phyloP scores from a whole-genome alignment of 2,329 filamentous ascomycete species.

The Fusarium mangiferae region DNA sequence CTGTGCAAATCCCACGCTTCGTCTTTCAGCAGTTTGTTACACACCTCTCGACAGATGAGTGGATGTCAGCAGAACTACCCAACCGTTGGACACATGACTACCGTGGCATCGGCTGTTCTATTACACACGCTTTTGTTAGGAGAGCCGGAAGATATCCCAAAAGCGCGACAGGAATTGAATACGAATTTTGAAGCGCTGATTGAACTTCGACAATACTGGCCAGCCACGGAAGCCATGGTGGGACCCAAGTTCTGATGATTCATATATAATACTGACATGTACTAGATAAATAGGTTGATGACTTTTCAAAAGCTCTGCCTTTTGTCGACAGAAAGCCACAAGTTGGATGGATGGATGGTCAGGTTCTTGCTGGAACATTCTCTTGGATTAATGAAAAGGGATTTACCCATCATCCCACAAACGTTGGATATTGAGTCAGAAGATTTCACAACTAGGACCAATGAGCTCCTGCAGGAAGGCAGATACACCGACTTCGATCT shows the following conservation, averaged over 20 bases:
- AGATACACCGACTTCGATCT: neutral
- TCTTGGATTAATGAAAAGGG: neutral
- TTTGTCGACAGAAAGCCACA: neutral
- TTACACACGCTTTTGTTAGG: neutral
- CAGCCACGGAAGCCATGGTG: neutral
- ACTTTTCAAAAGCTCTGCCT: neutral
- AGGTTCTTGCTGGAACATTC: constrained; percentile 5
- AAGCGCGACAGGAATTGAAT: neutral
- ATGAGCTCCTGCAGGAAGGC: neutral
- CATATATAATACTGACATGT: neutral
- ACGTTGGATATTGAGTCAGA: neutral
- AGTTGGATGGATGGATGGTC: constrained; percentile 5
- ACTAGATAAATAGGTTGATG: neutral
- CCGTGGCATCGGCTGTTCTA: neutral
- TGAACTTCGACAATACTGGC: neutral
- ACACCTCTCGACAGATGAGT: neutral
- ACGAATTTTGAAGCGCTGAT: neutral
- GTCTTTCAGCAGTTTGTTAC: neutral
- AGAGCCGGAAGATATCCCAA: neutral
- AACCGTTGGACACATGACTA: neutral
- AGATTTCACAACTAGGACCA: neutral
- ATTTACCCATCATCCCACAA: accelerated
- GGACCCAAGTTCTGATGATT: accelerated
- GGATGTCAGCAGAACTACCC: neutral
- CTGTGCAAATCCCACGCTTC: constrained; percentile 3